Percentiles rank a stretch among this genome's conserved stretches.
Conservation (phyloP, 1,284 basidiomycete species). For the Peniophora sp. region DNA sequence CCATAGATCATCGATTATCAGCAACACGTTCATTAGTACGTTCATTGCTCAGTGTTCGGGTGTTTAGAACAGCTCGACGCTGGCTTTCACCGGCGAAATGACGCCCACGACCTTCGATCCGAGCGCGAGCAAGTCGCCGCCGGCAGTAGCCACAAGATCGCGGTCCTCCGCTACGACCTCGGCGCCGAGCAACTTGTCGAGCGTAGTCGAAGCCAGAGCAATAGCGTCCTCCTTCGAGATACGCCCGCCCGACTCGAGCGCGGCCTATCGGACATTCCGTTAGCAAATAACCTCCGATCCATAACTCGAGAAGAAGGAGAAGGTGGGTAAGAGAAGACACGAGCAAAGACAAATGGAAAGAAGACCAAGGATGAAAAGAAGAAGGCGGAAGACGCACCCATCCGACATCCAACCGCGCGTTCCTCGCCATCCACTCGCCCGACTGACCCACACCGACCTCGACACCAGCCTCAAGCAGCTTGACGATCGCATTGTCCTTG, state of each 20-base stretch:
- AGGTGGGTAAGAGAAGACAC: too few relatives aligned
- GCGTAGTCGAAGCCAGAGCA: slow-evolving; percentile 36
- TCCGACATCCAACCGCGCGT: slow-evolving; percentile 46
- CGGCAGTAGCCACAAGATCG: slow-evolving; percentile 39
- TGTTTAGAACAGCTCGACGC: slow-evolving; percentile 15
- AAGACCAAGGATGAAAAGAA: not conserved
- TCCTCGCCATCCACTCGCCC: slow-evolving; percentile 40
- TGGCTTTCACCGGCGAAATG: slow-evolving; percentile 25
- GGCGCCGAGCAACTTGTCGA: slow-evolving; percentile 41
- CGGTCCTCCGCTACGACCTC: not conserved
- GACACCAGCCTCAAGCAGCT: slow-evolving; percentile 40
- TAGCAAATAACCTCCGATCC: not conserved
- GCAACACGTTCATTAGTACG: too few relatives aligned
- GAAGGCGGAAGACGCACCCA: slow-evolving; percentile 28
- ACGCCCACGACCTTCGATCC: slow-evolving; percentile 42
- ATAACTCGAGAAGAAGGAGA: not conserved
- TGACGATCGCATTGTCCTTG: slow-evolving; percentile 36
- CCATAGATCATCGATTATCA: too few relatives aligned
- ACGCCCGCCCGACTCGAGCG: slow-evolving; percentile 28
- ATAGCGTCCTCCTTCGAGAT: slow-evolving; percentile 35
- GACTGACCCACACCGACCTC: slow-evolving; percentile 44
- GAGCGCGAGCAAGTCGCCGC: slow-evolving; percentile 23
- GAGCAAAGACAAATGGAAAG: too few relatives aligned
- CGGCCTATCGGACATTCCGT: not conserved
- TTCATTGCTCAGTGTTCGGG: too few relatives aligned